Base-by-base conservation (phyloP, 2,329 filamentous ascomycete genomes). In the Venturia pyrina region DNA sequence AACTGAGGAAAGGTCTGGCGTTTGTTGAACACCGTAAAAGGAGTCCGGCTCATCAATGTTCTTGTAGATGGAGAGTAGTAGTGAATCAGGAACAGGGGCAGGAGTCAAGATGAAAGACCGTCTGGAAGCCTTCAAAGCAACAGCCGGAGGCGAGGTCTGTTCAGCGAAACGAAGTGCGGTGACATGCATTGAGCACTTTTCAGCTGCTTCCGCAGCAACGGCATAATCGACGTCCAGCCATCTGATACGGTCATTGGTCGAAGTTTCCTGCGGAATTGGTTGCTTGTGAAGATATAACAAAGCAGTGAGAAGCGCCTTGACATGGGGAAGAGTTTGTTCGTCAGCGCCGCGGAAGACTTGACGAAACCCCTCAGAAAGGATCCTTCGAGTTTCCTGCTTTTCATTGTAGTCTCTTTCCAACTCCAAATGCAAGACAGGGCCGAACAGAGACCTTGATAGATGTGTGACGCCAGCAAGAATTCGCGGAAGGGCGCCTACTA, bases 11-110 rank as follows among this genome's bases (percentile, higher is more conserved):
- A 99, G 78, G 66, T 87, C 92, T 7, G 91, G 85, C 50, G 85
- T 85, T 75, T 96, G 89, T 53, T 90, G 85, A 8, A 97, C 83
- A 4, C 95, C 96, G 73, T 99, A 99, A 75, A 96, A 99, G 0
- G 92, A 89, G 75, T 99, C 95, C 1, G 93, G 93, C 72, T 99
- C 96, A 72, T 97, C 93, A 60, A 99, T 89, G 68, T 91, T 93
- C 73, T 91, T 89, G 74, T 95, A 99, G 2, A 99, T 93, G 0
- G 84, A 81, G 57, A 96, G 82, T 15, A 98, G 80, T 1, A 96
- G 81, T 40, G 90, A 85, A 3, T 84, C 82, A 7, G 90, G 84
- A 34, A 80, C 67, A 2, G 79, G 73, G 0, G 78, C 76, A 10
- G 50, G 21, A 32, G 44, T 19, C 19, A 15, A 37, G 10, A 62